Evolutionary conservation across 2,329 filamentous ascomycete genomes (phyloP), one percentile per base, ranked within the genome.

Genomic region (Curvularia lunata): DNA sequence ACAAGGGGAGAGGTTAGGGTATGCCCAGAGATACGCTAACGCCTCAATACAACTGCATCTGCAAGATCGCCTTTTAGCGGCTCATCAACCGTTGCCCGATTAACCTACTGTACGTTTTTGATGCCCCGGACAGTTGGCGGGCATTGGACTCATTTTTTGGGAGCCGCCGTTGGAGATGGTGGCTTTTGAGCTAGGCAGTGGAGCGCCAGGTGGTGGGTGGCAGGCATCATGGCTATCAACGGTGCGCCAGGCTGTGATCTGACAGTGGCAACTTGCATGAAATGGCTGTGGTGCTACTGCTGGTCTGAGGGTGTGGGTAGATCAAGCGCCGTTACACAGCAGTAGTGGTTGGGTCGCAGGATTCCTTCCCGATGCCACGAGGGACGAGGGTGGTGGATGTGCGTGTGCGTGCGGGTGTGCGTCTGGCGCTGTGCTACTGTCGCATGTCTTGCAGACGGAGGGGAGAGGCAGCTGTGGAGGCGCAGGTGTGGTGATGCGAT

Each of bases 251-350:
- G 59, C 49, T 43, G 48, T 53, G 41, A 67, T 65, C 64, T 73
- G 71, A 75, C 72, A 70, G 71, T 70, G 73, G 73, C 68, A 70
- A 65, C 73, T 75, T 75, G 71, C 64, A 68, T 49, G 34, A 51
- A 48, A 48, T 48, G 28, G 56, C 37, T 53, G 48, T 56, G 27
- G 30, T 56, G 43, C 48, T 58, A 41, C 67, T 67, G 62, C 67
- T 68, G 62, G 62, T 64, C 56, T 54, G 57, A 67, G 66, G 40
- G 70, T 65, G 61, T 68, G 68, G 69, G 61, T 59, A 59, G 63
- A 40, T 57, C 51, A 54, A 54, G 51, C 30, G 65, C 65, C 67
- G 46, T 71, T 75, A 73, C 72, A 75, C 73, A 52, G 62, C 72
- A 73, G 64, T 54, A 63, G 64, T 37, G 23, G 38, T 40, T 30